phyloP scores from a whole-genome alignment of 768 basidiomycete species.

The Lactifluus volemus region DNA sequence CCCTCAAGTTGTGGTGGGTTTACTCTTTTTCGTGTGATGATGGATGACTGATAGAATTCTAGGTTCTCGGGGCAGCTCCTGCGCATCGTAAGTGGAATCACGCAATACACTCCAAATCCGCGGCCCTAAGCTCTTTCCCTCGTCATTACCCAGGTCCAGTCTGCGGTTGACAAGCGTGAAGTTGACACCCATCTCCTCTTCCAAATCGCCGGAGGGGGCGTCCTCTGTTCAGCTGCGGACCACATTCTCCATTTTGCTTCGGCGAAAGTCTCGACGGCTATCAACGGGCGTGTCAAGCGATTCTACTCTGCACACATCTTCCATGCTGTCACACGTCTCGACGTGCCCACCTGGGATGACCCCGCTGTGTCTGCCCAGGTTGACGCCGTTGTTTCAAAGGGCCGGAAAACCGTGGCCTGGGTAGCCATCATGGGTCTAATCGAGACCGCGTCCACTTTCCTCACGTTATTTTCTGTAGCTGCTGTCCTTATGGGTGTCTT shows the following conservation, averaged over 20 bases:
- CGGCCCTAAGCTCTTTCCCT: not conserved
- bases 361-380: constrained; percentile 57
- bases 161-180: constrained; percentile 13
- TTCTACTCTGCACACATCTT: constrained; percentile 59
- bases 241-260: constrained; percentile 37
- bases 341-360: constrained; percentile 69
- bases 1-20: constrained; percentile 5
- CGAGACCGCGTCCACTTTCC: constrained; percentile 32
- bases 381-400: constrained; percentile 39
- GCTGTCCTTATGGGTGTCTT: constrained; percentile 53
- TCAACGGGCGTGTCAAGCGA: constrained; percentile 52
- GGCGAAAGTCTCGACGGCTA: constrained; percentile 34
- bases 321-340: constrained; percentile 57
- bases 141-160: constrained; percentile 1
- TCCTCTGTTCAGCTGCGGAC: constrained; percentile 40
- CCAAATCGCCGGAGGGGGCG: constrained; percentile 36
- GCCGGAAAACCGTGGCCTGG: constrained; percentile 45
- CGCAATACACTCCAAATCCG: not conserved
- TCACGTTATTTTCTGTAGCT: constrained; percentile 50
- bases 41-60: not conserved
- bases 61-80: constrained; percentile 13
- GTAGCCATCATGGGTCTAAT: constrained; percentile 41
- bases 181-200: constrained; percentile 12
- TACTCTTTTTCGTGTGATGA: not conserved
- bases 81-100: constrained; percentile 19